Percentiles rank a stretch among this genome's conserved stretches.
Conservation (phyloP, 305 asterid genomes). For the Fraxinus sp. region DNA sequence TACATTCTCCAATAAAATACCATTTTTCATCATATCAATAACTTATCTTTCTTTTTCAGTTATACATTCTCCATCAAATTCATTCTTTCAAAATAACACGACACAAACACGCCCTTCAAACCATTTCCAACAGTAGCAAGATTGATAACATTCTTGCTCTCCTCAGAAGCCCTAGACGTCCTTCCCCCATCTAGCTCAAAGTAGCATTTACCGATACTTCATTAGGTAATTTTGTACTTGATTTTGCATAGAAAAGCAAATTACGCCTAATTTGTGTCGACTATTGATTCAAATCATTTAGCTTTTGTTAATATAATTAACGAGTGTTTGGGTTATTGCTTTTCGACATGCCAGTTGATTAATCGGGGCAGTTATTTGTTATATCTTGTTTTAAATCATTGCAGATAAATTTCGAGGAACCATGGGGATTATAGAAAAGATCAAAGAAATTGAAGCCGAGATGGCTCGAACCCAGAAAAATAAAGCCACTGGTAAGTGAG, state of each 20-base stretch:
- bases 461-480: conserved; percentile 99
- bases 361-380: not conserved
- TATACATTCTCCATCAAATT: no score
- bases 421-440: conserved; percentile 95
- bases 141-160: no score
- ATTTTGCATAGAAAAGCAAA: not conserved
- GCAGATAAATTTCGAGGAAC: conserved; percentile 40
- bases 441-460: conserved; percentile 93
- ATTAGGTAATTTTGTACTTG: not conserved
- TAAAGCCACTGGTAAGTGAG: conserved; percentile 76
- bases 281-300: not conserved
- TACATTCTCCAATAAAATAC: no score
- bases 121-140: no score
- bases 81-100: no score
- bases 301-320: not conserved
- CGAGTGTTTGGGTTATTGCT: not conserved
- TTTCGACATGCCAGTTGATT: not conserved
- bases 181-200: not conserved
- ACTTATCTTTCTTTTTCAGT: no score
- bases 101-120: no score
- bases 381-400: conserved; percentile 12
- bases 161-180: not conserved
- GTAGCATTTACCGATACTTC: not conserved
- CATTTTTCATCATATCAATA: no score
- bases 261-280: not conserved